Conservation (phyloP, 371 early-diverging fungal genomes). For the Thermomucor indicae-seudaticae region DNA sequence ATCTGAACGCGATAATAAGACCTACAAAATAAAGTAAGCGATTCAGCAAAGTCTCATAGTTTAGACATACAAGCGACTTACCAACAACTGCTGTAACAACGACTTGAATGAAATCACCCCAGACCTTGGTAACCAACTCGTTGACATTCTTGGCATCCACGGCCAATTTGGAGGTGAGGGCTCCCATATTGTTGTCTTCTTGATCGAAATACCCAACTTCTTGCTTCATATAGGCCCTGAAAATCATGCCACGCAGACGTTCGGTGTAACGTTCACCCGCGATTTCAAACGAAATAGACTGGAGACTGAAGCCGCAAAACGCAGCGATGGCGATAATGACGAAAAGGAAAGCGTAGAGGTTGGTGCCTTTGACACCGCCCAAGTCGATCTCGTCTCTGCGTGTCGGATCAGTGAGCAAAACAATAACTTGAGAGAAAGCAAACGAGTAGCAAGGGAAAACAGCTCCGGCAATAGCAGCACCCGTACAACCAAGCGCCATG, state of each 20-base stretch:
- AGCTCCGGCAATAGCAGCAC: slow-evolving; percentile 55
- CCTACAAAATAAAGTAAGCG: too few relatives aligned
- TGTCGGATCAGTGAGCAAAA: slow-evolving; percentile 13
- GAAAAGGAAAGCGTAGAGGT: slow-evolving; percentile 79
- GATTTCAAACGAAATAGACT: slow-evolving; percentile 37
- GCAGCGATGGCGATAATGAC: slow-evolving; percentile 55
- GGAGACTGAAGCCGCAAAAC: slow-evolving; percentile 39
- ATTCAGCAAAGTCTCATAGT: too few relatives aligned
- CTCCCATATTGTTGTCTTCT: slow-evolving; percentile 79
- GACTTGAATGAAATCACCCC: slow-evolving; percentile 59
- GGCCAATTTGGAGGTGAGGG: slow-evolving; percentile 77
- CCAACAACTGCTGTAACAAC: slow-evolving; percentile 43
- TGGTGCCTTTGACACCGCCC: slow-evolving; percentile 48
- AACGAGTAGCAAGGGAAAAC: slow-evolving; percentile 51
- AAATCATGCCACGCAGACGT: slow-evolving; percentile 54
- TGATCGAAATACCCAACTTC: slow-evolving; percentile 88
- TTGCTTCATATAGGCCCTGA: slow-evolving; percentile 68
- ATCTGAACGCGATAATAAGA: slow-evolving; percentile 32
- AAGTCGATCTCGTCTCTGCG: slow-evolving; percentile 8
- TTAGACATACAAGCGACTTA: slow-evolving; percentile 1
- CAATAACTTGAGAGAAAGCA: slow-evolving; percentile 39
- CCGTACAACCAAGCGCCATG: slow-evolving; percentile 34
- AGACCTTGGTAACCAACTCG: slow-evolving; percentile 63
- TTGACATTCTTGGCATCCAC: slow-evolving; percentile 74
- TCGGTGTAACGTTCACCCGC: slow-evolving; percentile 58